Percentiles rank a stretch among this genome's conserved stretches.
These are phyloP conservation scores for Botrytis porri DNA, from an alignment of 2,329 filamentous ascomycete species.

Conservation along the genomic window DNA sequence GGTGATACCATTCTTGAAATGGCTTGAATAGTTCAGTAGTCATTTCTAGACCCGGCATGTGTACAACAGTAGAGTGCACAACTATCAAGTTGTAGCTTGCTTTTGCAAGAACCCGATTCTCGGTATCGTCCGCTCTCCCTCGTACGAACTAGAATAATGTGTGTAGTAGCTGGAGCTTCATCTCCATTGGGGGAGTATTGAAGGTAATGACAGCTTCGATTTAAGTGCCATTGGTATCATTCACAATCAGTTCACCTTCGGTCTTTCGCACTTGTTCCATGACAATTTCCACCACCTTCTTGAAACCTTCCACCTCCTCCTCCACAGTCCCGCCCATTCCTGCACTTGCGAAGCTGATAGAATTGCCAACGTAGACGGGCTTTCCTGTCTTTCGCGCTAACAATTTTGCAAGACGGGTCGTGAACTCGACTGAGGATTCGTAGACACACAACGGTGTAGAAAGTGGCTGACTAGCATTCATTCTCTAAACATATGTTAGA, in stretches of 20 bases:
- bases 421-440: slow-evolving; percentile 78
- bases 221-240: slow-evolving; percentile 19
- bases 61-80: slow-evolving; percentile 12
- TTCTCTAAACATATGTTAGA: slow-evolving; percentile 32
- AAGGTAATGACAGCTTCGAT: not conserved
- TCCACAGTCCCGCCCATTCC: slow-evolving; percentile 79
- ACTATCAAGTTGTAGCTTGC: slow-evolving; percentile 12
- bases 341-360: slow-evolving; percentile 70
- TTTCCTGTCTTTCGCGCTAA: slow-evolving; percentile 68
- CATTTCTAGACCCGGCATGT: slow-evolving; percentile 7
- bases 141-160: not conserved
- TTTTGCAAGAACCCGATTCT: slow-evolving; percentile 12
- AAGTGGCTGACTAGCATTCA: slow-evolving; percentile 57
- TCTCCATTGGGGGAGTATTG: not conserved
- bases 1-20: slow-evolving; percentile 6
- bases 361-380: slow-evolving; percentile 89
- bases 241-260: slow-evolving; percentile 26
- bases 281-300: slow-evolving; percentile 68
- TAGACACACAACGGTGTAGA: slow-evolving; percentile 77
- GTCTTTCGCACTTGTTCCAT: slow-evolving; percentile 50
- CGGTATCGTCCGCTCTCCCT: slow-evolving; percentile 4
- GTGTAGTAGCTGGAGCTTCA: not conserved
- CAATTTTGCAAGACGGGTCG: slow-evolving; percentile 78
- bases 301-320: slow-evolving; percentile 90
- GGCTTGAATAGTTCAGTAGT: slow-evolving; percentile 2